phyloP scores from a whole-genome alignment of 352 stramenopile genomes.

The Globisporangium heterothallicum region DNA sequence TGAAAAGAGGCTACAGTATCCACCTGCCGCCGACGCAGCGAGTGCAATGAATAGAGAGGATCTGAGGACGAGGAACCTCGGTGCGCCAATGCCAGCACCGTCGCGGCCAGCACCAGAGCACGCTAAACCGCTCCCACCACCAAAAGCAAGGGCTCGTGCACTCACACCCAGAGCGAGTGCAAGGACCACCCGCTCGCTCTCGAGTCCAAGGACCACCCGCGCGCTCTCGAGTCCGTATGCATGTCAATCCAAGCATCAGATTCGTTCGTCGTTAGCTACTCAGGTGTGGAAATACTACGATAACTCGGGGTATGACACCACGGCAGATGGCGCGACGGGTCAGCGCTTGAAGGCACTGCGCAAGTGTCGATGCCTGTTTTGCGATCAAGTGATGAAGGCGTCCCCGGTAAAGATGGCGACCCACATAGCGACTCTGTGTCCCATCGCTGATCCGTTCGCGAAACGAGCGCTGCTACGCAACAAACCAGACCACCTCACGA shows the following conservation, averaged over 20 bases:
- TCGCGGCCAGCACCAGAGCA: not conserved
- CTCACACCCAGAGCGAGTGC: constrained; percentile 1
- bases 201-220: not conserved
- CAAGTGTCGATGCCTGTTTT: constrained; percentile 14
- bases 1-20: too few relatives aligned
- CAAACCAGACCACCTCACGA: constrained; percentile 1
- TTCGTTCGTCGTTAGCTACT: not conserved
- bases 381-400: constrained; percentile 1
- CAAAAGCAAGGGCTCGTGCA: not conserved
- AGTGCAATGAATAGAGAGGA: not conserved
- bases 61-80: not conserved
- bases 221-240: not conserved
- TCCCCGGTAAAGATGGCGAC: constrained; percentile 11
- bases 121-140: not conserved
- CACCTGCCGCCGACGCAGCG: too few relatives aligned
- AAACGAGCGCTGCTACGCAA: constrained; percentile 6
- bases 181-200: not conserved
- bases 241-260: not conserved
- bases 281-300: constrained; percentile 14
- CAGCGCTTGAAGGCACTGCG: not conserved
- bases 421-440: constrained; percentile 9
- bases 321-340: not conserved
- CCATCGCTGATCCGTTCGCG: constrained; percentile 6
- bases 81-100: not conserved
- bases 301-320: constrained; percentile 4